Evolutionary conservation across 2,329 filamentous ascomycete species (phyloP).

Genomic region (Colletotrichum chlorophyti): DNA sequence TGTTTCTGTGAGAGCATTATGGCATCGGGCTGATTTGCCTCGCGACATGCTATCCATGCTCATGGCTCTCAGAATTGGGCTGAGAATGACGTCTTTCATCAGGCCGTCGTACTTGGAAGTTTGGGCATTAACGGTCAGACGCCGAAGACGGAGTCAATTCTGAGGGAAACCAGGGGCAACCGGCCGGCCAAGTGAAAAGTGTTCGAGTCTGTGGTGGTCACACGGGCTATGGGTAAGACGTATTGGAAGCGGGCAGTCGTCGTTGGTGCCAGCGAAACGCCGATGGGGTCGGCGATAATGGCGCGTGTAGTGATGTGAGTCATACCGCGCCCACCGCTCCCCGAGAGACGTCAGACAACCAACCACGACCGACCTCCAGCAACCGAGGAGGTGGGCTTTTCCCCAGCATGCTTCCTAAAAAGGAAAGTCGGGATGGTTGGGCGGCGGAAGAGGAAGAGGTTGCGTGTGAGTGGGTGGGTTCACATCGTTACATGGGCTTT

Average conservation of each 20-base stretch:
- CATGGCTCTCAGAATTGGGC: neutral
- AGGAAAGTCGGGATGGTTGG: too few relatives aligned
- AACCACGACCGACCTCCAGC: neutral
- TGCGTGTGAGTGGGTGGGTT: too few relatives aligned
- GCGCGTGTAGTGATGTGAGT: constrained; percentile 7
- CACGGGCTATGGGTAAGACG: neutral
- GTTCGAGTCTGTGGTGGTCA: neutral
- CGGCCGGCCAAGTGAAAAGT: neutral
- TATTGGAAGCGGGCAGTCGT: too few relatives aligned
- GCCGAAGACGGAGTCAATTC: neutral
- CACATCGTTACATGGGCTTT: too few relatives aligned
- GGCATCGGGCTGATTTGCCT: too few relatives aligned
- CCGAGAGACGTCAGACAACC: neutral
- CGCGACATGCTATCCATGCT: neutral
- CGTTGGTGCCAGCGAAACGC: neutral
- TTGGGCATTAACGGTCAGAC: neutral
- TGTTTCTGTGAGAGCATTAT: neutral
- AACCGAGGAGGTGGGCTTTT: too few relatives aligned
- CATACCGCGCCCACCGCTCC: constrained; percentile 11
- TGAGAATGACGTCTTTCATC: neutral
- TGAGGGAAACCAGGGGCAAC: neutral
- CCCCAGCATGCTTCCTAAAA: neutral
- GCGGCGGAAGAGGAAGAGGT: too few relatives aligned
- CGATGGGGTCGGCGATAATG: constrained; percentile 23
- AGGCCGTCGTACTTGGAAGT: neutral